Evolutionary conservation across 2,329 filamentous ascomycete species (phyloP).

Genomic region (Scedosporium apiospermum): DNA sequence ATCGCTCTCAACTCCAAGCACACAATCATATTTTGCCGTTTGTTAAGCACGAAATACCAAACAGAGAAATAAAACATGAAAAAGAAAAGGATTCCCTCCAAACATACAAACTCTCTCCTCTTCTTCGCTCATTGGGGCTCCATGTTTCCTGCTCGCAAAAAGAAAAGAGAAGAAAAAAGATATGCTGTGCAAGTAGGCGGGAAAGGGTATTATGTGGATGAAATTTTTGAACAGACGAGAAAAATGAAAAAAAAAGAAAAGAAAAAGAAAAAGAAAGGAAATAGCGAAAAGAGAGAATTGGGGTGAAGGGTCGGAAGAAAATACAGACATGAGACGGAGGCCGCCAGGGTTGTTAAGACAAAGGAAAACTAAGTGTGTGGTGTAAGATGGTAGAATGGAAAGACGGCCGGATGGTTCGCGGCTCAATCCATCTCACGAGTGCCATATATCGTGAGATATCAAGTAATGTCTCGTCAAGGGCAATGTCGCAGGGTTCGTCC

Average conservation of each 20-base stretch:
- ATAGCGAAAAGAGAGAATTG: background rate
- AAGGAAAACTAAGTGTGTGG: background rate
- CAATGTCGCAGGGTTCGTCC: background rate
- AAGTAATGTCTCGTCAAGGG: background rate
- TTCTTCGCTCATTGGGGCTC: background rate
- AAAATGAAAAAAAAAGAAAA: constrained; percentile 2
- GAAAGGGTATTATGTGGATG: constrained; percentile 1
- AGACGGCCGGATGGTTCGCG: background rate
- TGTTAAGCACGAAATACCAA: background rate
- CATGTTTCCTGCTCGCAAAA: background rate
- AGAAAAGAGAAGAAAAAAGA: background rate
- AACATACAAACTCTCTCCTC: background rate
- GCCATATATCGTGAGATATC: background rate
- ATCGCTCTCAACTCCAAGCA: background rate
- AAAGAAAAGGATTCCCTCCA: background rate
- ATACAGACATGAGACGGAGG: background rate
- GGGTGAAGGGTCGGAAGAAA: background rate
- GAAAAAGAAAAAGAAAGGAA: background rate
- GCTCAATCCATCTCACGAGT: background rate
- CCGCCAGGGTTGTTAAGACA: background rate
- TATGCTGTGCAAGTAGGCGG: background rate
- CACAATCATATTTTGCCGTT: background rate
- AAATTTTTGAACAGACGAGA: background rate
- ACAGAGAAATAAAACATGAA: background rate
- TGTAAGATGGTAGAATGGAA: background rate